Evolutionary conservation across 179 eudicot species (phyloP), one percentile per base, ranked within the genome.

Genomic region (Vitellaria paradoxa): DNA sequence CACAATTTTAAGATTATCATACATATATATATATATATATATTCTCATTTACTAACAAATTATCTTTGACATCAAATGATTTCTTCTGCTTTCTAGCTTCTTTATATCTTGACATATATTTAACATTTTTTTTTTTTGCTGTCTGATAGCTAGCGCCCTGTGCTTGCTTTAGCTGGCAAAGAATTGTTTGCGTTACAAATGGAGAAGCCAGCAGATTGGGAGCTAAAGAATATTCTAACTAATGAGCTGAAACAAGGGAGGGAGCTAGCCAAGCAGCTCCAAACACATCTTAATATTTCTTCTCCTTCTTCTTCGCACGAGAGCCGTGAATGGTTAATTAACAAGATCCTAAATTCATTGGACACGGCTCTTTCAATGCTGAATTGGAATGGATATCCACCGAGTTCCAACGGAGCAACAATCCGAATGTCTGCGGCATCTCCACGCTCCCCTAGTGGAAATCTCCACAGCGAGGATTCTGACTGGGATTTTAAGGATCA

Each of bases 221-320:
- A 78, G 70, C 74, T 80, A 30, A 78, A 77, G 67, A 77, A 65
- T 30, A 30, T 30, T 46, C 80, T 90, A 73, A 65, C 86, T 47
- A 76, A 80, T 50, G 95, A 91, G 87, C 85, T 91, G 67, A 80
- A 80, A 13, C 85, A 87, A 86, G 97, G 97, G 69, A 87, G 84
- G 76, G 93, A 89, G 80, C 72, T 87, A 14, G 89, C 91, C 4
- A 86, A 72, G 77, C 87, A 91, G 78, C 97, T 92, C 75, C 89
- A 88, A 63, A 59, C 71, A 13, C 81, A 88, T 74, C 82, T 86
- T 52, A 84, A 88, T n/a, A 79, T 62, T 26, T 76, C 37, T 30
- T 30, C 78, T 7, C 78, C 87, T 11, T 47, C 78, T 7, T 80
- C 87, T 11, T 47, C 82, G 0, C 81, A 77, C 52, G 84, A 82